These are phyloP conservation scores for Eucalyptus lansdowneana DNA, from an alignment of 345 rosid genomes.

Conservation along the genomic window DNA sequence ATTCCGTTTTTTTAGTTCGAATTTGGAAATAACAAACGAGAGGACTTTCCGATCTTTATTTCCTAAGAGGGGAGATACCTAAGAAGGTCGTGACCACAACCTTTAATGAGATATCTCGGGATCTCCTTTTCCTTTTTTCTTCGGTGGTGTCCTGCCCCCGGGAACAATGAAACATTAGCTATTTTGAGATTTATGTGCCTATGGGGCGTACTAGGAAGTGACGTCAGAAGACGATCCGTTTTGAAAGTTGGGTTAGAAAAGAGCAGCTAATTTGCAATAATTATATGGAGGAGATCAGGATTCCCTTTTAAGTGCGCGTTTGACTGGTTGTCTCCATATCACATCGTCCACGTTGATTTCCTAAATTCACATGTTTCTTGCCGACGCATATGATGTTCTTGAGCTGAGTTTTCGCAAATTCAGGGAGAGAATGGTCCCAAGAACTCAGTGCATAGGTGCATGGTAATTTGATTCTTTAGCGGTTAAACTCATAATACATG, in stretches of 20 bases:
- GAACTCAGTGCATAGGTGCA: not conserved
- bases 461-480: not conserved
- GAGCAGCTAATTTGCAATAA: not conserved
- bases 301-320: not conserved
- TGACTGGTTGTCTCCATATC: not conserved
- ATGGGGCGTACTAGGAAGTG: not conserved
- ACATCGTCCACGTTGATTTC: not conserved
- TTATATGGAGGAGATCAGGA: not conserved
- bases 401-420: not conserved
- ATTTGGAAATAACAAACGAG: not conserved
- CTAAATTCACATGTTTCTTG: not conserved
- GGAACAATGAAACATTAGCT: not conserved
- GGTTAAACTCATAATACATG: not conserved
- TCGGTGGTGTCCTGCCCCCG: not conserved
- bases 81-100: not conserved
- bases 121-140: not conserved
- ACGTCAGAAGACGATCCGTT: not conserved
- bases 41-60: not conserved
- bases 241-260: not conserved
- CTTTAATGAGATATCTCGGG: not conserved
- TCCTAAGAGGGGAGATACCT: not conserved
- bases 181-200: not conserved
- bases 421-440: not conserved
- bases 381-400: not conserved
- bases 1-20: not conserved